A percentile compares a stretch with the other conserved stretches of the same genome.
Conservation (phyloP, 306 rosid species). For the Potentilla sterilis region DNA sequence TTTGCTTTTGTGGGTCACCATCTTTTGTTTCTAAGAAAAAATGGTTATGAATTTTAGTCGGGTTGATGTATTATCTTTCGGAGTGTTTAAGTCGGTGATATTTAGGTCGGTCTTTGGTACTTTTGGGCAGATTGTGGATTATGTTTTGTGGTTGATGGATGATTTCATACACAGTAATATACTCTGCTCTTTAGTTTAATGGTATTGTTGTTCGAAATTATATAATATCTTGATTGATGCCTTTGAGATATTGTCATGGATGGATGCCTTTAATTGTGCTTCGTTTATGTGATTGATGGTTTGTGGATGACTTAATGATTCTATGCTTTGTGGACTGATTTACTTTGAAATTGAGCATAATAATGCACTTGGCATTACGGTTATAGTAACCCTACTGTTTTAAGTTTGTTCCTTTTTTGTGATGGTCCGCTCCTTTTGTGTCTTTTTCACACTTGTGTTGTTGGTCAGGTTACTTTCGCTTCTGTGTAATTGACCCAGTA, state of each 20-base stretch:
- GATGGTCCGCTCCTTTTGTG: not conserved
- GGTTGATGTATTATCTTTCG: not conserved
- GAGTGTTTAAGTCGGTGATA: not conserved
- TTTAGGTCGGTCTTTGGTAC: conserved; percentile 5
- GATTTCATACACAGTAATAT: conserved; percentile 16
- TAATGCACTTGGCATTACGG: not conserved
- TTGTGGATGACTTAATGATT: not conserved
- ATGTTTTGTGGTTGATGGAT: conserved; percentile 13
- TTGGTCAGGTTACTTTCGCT: not conserved
- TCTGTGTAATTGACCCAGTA: not conserved
- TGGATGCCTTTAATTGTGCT: not conserved
- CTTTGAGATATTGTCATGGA: too few species aligned
- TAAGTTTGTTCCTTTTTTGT: not conserved
- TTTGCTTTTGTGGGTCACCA: conserved; percentile 8
- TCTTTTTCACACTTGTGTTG: not conserved
- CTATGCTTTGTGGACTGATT: not conserved
- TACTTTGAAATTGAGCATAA: not conserved
- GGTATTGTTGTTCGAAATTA: not conserved
- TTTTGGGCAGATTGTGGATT: conserved; percentile 12
- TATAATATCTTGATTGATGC: not conserved
- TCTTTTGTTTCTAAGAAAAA: not conserved
- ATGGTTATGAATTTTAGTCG: conserved; percentile 7
- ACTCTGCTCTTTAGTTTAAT: conserved; percentile 15
- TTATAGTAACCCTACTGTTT: not conserved
- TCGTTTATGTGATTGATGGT: not conserved